Base-by-base conservation (phyloP, 495 filamentous ascomycete genomes). In the Amphirosellinia nigrospora region DNA sequence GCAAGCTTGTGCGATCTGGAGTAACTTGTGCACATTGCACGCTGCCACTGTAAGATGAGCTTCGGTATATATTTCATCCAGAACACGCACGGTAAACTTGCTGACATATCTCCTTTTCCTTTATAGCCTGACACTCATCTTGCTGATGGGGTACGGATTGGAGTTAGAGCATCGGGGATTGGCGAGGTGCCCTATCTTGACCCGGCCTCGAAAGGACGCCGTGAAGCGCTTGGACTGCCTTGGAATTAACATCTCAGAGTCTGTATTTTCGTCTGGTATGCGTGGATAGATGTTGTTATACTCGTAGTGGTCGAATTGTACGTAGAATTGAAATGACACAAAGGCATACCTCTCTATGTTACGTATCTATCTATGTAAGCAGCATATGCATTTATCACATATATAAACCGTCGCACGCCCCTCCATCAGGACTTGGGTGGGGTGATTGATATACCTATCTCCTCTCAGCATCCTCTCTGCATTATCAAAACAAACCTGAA, bases 171-270 rank as follows among this genome's bases (percentile, higher is more conserved):
- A 11, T 78, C 78, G 4, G 78, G 80, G 4, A 80, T 82, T 34
- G 85, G 83, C 0, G 84, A 87, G 59, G 72, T 77, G 38, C 83
- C 84, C 10, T 86, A 85, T 68, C 67, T 87, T 9, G 84, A 86
- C 66, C 81, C 83, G 5, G 77, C 80, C 5, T 81, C 77, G 43
- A 85, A 43, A 71, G 79, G 81, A 30, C 74, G 83, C 64, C 78
- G 83, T 36, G 84, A 86, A 70, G 84, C 80, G 1, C 65, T 88
- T 52, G 81, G 77, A 16, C 60, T 77, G 36, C 73, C 78, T 7
- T 70, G 52, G 39, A 32, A 63, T 39, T 63, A 5, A 43, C 4
- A 34, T 63, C 16, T 10, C 8, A 13, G 63, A 16, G 21, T 1
- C 19, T 28, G 4, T 39, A 41, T 1, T 10, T 41, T 38, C 4